Evolutionary conservation across 306 rosid species (phyloP).

Genomic region (Cucurbita maxima): DNA sequence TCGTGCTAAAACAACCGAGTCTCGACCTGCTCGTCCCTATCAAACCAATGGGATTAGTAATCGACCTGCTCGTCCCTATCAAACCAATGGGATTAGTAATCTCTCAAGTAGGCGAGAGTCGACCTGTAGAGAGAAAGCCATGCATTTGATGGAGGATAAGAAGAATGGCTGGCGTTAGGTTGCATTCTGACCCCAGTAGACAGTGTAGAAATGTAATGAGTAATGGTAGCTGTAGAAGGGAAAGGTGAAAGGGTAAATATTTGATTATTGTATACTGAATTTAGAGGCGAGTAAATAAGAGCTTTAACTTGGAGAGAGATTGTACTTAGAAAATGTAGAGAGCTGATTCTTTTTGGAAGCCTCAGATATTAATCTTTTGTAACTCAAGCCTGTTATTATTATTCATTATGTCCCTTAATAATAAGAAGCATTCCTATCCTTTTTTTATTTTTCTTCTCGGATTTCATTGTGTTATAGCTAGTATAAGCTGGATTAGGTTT

Average conservation of each 20-base stretch:
- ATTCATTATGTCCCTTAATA: background rate
- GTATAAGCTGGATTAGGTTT: background rate
- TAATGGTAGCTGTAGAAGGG: conserved; percentile 4
- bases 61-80: background rate
- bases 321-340: conserved; percentile 2
- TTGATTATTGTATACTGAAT: conserved; percentile 4
- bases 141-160: background rate
- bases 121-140: background rate
- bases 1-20: background rate
- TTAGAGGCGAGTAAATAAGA: conserved; percentile 2
- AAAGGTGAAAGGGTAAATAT: conserved; percentile 2
- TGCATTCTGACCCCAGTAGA: background rate
- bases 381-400: background rate
- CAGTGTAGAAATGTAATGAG: background rate
- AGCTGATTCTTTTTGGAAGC: background rate
- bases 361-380: conserved; percentile 1
- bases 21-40: background rate
- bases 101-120: background rate
- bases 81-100: background rate
- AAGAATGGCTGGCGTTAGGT: background rate
- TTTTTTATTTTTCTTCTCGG: background rate
- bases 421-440: background rate
- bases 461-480: background rate
- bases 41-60: background rate
- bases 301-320: background rate